These are phyloP conservation scores for Irpex lacteus DNA, from an alignment of 1,284 basidiomycete genomes.

Conservation along the genomic window DNA sequence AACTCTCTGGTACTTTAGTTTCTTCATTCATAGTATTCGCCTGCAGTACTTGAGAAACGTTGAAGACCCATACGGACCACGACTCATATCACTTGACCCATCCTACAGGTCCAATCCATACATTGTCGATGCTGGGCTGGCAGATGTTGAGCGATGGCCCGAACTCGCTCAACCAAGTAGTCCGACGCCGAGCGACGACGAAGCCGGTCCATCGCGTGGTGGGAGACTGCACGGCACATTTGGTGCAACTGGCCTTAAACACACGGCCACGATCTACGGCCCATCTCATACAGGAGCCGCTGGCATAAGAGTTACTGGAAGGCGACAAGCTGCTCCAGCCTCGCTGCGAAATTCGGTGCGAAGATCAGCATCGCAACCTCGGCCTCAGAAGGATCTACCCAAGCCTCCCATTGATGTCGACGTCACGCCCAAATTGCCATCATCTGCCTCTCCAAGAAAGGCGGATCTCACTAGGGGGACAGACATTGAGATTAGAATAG, in stretches of 20 bases:
- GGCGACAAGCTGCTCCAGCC: conserved; percentile 38
- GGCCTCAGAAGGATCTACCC: not conserved
- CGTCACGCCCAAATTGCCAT: conserved; percentile 21
- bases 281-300: conserved; percentile 30
- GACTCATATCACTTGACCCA: conserved; percentile 76
- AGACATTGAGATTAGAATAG: conserved; percentile 14
- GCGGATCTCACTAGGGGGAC: conserved; percentile 4
- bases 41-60: conserved; percentile 85
- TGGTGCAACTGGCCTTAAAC: conserved; percentile 65
- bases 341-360: conserved; percentile 40
- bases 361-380: conserved; percentile 25
- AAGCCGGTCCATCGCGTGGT: conserved; percentile 37
- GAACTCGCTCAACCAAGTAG: conserved; percentile 70
- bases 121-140: conserved; percentile 72
- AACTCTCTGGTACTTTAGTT: conserved; percentile 45
- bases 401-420: conserved; percentile 20
- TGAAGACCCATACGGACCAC: conserved; percentile 79
- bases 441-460: conserved; percentile 17
- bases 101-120: conserved; percentile 78
- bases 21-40: conserved; percentile 82
- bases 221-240: conserved; percentile 47
- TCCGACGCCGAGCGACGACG: conserved; percentile 69
- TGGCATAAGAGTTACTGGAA: conserved; percentile 32
- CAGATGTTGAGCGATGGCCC: conserved; percentile 80
- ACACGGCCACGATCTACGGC: conserved; percentile 82